phyloP scores from a whole-genome alignment of 169 alveolate species.

The Besnoitia besnoiti region DNA sequence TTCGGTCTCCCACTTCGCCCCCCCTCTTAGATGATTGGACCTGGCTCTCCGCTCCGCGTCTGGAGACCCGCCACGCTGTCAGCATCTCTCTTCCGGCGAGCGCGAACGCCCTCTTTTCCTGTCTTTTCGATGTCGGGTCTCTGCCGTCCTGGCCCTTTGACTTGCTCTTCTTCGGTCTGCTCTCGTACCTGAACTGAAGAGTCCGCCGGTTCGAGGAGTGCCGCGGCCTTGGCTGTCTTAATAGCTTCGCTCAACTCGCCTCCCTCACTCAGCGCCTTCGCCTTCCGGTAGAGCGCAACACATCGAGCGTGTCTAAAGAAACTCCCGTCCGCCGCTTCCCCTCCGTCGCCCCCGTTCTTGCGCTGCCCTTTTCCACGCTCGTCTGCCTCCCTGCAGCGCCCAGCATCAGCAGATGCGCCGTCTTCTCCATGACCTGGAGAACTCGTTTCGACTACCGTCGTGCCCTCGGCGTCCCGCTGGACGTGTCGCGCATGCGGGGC shows the following conservation, averaged over 20 bases:
- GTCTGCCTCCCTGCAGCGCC: too few relatives aligned
- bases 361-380: background rate
- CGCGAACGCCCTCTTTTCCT: background rate
- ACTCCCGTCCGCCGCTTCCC: background rate
- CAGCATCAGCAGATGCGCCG: too few relatives aligned
- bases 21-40: too few relatives aligned
- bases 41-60: too few relatives aligned
- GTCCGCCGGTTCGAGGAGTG: background rate
- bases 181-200: background rate
- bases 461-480: too few relatives aligned
- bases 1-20: too few relatives aligned
- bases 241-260: background rate
- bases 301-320: background rate
- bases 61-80: too few relatives aligned
- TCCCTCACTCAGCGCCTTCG: background rate
- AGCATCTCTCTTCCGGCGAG: background rate
- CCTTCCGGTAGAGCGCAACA: conserved; percentile 7
- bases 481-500: too few relatives aligned
- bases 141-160: background rate
- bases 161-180: too few relatives aligned
- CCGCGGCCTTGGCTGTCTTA: background rate
- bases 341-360: background rate
- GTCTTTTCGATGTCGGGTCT: background rate
- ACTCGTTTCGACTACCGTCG: too few relatives aligned
- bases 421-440: too few relatives aligned